Conservation (phyloP, 352 stramenopile species). For the Globisporangium sylvaticum region DNA sequence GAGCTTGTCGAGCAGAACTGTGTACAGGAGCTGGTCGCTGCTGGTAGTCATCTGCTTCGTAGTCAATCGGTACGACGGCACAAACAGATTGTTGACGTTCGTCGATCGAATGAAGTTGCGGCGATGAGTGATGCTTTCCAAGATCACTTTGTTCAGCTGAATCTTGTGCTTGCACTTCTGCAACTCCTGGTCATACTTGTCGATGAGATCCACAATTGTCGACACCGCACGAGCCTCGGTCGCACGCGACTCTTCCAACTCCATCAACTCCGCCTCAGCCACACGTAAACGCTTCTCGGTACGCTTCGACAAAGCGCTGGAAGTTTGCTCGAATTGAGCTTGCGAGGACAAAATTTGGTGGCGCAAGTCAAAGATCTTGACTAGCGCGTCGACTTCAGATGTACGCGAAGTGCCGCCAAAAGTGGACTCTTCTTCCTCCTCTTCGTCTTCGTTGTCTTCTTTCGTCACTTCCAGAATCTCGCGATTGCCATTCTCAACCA, state of each 20-base stretch:
- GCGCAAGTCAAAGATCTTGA: conserved; percentile 70
- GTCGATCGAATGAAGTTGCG: conserved; percentile 59
- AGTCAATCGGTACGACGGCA: conserved; percentile 60
- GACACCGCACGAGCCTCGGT: conserved; percentile 38
- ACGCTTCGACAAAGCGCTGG: conserved; percentile 37
- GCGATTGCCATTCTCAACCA: conserved; percentile 53
- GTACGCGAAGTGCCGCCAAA: conserved; percentile 15
- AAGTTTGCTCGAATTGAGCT: conserved; percentile 63
- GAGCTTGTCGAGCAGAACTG: conserved; percentile 69
- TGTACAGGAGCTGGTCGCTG: conserved; percentile 70
- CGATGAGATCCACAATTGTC: conserved; percentile 48
- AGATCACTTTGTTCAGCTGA: conserved; percentile 46
- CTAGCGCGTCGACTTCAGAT: conserved; percentile 62
- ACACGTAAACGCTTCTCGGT: conserved; percentile 51
- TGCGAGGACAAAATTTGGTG: conserved; percentile 72
- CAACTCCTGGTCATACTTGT: conserved; percentile 54
- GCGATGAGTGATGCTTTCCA: conserved; percentile 61
- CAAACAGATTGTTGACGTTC: conserved; percentile 62
- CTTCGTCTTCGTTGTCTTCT: conserved; percentile 23
- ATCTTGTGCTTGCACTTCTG: conserved; percentile 50
- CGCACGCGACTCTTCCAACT: conserved; percentile 45
- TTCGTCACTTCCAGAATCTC: conserved; percentile 40
- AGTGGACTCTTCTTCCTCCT: conserved; percentile 16
- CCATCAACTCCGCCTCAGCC: conserved; percentile 58
- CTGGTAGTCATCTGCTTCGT: conserved; percentile 67